Base-by-base conservation (phyloP, 169 alveolate genomes). In the Plasmodium reichenowi region DNA sequence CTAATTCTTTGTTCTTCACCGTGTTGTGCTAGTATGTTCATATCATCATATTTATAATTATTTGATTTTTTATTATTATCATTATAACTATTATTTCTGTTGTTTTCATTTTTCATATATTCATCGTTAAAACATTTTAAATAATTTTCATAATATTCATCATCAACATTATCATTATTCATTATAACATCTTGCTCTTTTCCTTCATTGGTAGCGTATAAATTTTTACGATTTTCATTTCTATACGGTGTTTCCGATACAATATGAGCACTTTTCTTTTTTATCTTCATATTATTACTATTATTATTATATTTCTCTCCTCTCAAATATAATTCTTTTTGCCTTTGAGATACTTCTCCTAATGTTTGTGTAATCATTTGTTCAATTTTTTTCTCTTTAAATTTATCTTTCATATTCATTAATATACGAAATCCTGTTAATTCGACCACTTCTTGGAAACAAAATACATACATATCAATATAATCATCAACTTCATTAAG, bases 401-500 rank as follows among this genome's bases (percentile, higher is more conserved):
- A 83, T 43, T 68, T 83, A 26, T 83, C 91, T 56, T 83, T 83
- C 91, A 83, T 83, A 20, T 83, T 83, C 91, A 83, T 83, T 63
- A 83, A 58, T 68, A 83, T 59, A 20, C 91, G 10, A 72, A 88
- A 88, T 12, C 92, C 88, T 12, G 92, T 88, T 22, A 74, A 63
- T 70, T 75, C 88, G 6, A 94, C 95, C 20, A 94, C 93, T 62
- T 94, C 96, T 68, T 94, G 96, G 43, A 94, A 70, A 60, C 91
- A 92, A 76, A 94, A 94, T 63, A 90, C 94, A 62, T 85, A 94
- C 54, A 94, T 70, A 22, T 89, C 95, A 15, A 93, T 78, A 47
- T 85, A 87, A 32, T 72, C 76, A 47, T 72, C 54, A 56, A 89
- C 89, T 48, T 75, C 48, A 56, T 86, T 70, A 26, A 94, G 43